Evolutionary conservation across 2,329 filamentous ascomycete genomes (phyloP), one percentile per base, ranked within the genome.

Genomic region (Bipolaris sorokiniana): DNA sequence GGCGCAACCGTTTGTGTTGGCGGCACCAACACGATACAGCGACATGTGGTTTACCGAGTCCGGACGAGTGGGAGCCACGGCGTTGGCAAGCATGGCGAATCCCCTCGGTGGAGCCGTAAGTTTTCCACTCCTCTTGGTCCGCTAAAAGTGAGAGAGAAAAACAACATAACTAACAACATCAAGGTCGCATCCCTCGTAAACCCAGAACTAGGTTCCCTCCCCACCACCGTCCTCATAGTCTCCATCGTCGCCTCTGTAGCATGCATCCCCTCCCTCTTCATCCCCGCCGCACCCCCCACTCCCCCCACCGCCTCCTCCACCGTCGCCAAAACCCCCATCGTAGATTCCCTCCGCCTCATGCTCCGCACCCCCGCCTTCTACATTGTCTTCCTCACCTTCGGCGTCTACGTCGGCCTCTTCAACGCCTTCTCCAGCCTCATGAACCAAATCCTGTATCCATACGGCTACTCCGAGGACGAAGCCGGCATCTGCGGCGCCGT

Each of bases 31-130:
- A 0, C 83, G 91, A 60, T 99, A 96, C 77, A 95, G 91, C 52
- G 93, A 97, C 73, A 81, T 97, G 58, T 98, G 95, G 95, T 98
- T 98, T 78, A 93, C 91, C 1, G 88, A 90, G 67, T 80, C 82
- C 10, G 94, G 93, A 7, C 86, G 95, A 52, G 90, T 97, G 11
- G 89, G 90, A 51, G 94, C 94, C 16, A 98, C 94, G 0, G 95
- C 94, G 1, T 71, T 97, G 34, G 88, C 89, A 20, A 93, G 88
- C 58, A 79, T 98, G 56, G 91, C 94, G 3, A 98, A 97, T 75
- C 94, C 94, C 0, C 84, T 98, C 49, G 94, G 94, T 13, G 93
- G 90, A 20, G 94, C 94, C 6, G 79, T 97, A 59, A 61, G 75
- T 72, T 15, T 59, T 22, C 16, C 15, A 34, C 31, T n/a, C 31